phyloP scores from a whole-genome alignment of 2,329 filamentous ascomycete genomes.

The Neofusicoccum cordaticola region DNA sequence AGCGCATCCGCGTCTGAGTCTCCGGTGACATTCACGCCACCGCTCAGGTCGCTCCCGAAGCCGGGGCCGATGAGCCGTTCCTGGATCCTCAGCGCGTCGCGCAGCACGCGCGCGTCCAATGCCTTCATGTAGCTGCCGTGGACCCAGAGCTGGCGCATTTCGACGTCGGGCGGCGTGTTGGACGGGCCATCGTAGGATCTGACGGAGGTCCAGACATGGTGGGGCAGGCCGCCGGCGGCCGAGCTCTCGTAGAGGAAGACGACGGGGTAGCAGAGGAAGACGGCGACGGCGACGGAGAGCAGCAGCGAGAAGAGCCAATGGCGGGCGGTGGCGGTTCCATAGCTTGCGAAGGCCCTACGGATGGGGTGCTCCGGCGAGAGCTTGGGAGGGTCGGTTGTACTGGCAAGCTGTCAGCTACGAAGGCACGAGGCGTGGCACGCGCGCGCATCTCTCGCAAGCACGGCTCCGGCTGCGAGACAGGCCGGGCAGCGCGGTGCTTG shows the following conservation, averaged over 20 bases:
- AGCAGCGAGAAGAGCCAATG: slow-evolving; percentile 74
- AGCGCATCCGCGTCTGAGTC: slow-evolving; percentile 20
- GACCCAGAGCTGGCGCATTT: slow-evolving; percentile 79
- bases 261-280: slow-evolving; percentile 70
- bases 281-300: slow-evolving; percentile 68
- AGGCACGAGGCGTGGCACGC: slow-evolving; percentile 1
- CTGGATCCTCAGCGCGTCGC: slow-evolving; percentile 67
- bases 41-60: slow-evolving; percentile 21
- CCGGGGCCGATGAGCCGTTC: slow-evolving; percentile 61
- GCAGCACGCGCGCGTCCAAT: slow-evolving; percentile 62
- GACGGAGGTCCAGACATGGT: slow-evolving; percentile 78
- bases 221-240: slow-evolving; percentile 68
- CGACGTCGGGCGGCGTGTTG: slow-evolving; percentile 62
- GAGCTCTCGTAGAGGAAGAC: slow-evolving; percentile 73
- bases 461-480: not conserved
- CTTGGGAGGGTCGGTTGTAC: slow-evolving; percentile 71
- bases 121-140: slow-evolving; percentile 79
- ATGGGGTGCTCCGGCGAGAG: slow-evolving; percentile 65
- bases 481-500: not conserved
- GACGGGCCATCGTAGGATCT: slow-evolving; percentile 57
- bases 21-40: slow-evolving; percentile 19
- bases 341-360: slow-evolving; percentile 62
- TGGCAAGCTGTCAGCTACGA: slow-evolving; percentile 32
- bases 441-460: not conserved
- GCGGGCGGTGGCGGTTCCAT: slow-evolving; percentile 67